These are phyloP conservation scores for Phytophthora chlamydospora DNA, from an alignment of 352 stramenopile genomes.

Conservation along the genomic window DNA sequence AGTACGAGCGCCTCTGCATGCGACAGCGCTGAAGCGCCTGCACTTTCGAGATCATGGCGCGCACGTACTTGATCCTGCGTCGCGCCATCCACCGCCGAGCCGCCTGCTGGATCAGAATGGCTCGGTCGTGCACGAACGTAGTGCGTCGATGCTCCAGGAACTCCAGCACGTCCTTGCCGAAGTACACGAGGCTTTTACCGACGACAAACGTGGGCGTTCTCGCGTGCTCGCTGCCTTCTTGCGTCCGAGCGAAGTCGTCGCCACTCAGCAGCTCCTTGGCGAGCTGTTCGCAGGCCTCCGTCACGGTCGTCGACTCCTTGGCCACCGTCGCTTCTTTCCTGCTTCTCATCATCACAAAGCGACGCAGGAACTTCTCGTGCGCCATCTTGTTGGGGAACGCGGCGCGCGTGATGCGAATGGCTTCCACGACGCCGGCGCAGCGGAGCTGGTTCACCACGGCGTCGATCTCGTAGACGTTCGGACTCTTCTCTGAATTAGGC, in stretches of 20 bases:
- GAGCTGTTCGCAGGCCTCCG: constrained; percentile 69
- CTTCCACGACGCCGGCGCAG: constrained; percentile 90
- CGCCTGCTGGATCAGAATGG: constrained; percentile 65
- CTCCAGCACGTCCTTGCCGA: constrained; percentile 93
- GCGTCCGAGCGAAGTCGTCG: constrained; percentile 44
- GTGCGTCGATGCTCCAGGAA: constrained; percentile 83
- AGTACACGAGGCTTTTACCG: constrained; percentile 93
- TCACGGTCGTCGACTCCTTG: constrained; percentile 53
- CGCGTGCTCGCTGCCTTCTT: constrained; percentile 42
- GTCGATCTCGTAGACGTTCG: constrained; percentile 84
- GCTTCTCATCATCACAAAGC: constrained; percentile 80
- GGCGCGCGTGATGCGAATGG: constrained; percentile 89
- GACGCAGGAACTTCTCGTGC: constrained; percentile 89
- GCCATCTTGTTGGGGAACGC: constrained; percentile 94
- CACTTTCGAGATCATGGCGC: constrained; percentile 57
- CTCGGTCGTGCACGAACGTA: constrained; percentile 72
- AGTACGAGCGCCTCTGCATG: constrained; percentile 48
- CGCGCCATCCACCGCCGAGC: constrained; percentile 61
- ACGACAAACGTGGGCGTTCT: constrained; percentile 70
- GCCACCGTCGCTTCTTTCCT: constrained; percentile 28
- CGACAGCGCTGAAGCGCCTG: constrained; percentile 65
- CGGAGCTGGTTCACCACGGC: constrained; percentile 88
- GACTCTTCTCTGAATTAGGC: constrained; percentile 86
- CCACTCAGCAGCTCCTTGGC: constrained; percentile 50
- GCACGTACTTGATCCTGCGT: constrained; percentile 55